These are phyloP conservation scores for Keithomyces neogunnii DNA, from an alignment of 2,329 filamentous ascomycete genomes.

Conservation along the genomic window DNA sequence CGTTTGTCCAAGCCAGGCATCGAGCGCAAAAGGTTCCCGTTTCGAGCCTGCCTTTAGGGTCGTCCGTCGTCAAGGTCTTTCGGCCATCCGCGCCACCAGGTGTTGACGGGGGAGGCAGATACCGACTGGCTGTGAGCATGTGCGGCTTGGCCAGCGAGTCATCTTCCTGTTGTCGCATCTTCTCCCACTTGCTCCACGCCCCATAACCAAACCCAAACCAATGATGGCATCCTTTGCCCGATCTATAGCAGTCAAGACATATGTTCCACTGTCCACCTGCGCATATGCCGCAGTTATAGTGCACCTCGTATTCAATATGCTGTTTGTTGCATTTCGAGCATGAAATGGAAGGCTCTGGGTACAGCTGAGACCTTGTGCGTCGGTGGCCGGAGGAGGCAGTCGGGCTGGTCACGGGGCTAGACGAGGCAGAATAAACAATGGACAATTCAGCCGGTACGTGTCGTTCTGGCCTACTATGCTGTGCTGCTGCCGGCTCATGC, in stretches of 20 bases:
- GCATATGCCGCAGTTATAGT: constrained; percentile 74
- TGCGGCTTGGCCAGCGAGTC: constrained; percentile 41
- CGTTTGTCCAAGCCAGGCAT: constrained; percentile 66
- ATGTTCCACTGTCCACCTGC: constrained; percentile 65
- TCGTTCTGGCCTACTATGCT: constrained; percentile 11
- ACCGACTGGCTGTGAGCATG: constrained; percentile 50
- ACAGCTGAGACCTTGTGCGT: constrained; percentile 41
- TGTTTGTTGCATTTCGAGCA: constrained; percentile 63
- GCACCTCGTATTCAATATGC: constrained; percentile 76
- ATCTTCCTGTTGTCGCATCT: constrained; percentile 31
- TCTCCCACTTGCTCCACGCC: constrained; percentile 61
- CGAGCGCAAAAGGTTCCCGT: constrained; percentile 77
- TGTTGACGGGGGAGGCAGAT: constrained; percentile 38
- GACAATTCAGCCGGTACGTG: constrained; percentile 32
- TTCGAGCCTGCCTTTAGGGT: constrained; percentile 61
- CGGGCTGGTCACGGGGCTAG: constrained; percentile 24
- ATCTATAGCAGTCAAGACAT: constrained; percentile 72
- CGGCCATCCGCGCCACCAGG: constrained; percentile 46
- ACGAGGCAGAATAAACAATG: constrained; percentile 24
- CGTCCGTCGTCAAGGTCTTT: constrained; percentile 53
- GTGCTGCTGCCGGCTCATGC: constrained; percentile 14
- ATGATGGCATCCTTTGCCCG: constrained; percentile 67
- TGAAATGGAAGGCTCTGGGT: constrained; percentile 61
- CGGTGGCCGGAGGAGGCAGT: constrained; percentile 25
- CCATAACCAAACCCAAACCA: constrained; percentile 83